Base-by-base conservation (phyloP, 148 eudicot species). In the Suaeda aralocaspica region DNA sequence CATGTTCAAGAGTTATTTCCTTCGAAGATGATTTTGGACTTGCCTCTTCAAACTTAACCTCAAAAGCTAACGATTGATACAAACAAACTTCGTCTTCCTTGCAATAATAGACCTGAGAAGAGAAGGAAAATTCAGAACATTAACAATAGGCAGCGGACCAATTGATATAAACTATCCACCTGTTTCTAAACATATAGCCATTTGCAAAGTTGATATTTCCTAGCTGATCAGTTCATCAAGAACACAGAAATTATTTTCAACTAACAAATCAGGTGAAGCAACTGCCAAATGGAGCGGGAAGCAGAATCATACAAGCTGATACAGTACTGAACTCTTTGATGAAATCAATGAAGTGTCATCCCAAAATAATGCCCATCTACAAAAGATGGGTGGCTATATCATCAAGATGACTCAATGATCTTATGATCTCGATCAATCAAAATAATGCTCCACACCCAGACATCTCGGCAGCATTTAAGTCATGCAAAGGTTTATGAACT, bases 51-150 rank as follows among this genome's bases (percentile, higher is more conserved):
- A 93, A 93, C 49, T 86, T 79, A 15, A 93, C 83, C 77, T 90
- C 92, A 74, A 93, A 90, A 66, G 83, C 90, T 66, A 93, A 78
- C 31, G 96, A 83, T 60, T 93, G 92, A 65, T 90, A 93, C 66
- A 93, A 79, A 73, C 98, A 90, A 45, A 93, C 90, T 73, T 93
- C 98, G 51, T 93, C 95, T 81, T 90, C 98, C 68, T 93, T 90
- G 19, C 98, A 93, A 69, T 90, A 93, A 81, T 93, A 93, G 53
- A 93, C 95, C 98, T 93, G 88, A 33, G 77, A 71, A 58, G 48
- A 30, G 45, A 6, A 34, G 53, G 24, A n/a, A 8, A 19, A 49
- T 8, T 13, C 50, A 46, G 2, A 46, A 15, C 25, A 42, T 29
- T n/a, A n/a, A n/a, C n/a, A n/a, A n/a, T n/a, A 74, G 19, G 39